Conservation (phyloP, 2,329 filamentous ascomycete species). For the Amauroascus verrucosus region DNA sequence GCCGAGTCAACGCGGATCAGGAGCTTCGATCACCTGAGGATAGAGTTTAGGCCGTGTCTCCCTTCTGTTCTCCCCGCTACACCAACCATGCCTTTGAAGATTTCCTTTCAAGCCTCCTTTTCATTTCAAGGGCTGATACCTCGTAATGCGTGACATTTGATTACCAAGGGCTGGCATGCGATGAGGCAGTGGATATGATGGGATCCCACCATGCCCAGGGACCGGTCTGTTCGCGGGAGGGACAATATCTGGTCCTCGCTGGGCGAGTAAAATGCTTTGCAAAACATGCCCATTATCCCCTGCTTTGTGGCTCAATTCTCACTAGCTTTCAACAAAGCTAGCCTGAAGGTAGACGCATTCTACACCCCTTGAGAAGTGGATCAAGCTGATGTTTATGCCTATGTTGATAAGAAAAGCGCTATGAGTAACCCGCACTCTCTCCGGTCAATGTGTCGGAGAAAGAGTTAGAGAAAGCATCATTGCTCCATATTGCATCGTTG, state of each 20-base stretch:
- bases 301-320: background rate
- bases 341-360: background rate
- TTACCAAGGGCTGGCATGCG: background rate
- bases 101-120: background rate
- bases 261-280: background rate
- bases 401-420: background rate
- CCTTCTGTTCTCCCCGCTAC: background rate
- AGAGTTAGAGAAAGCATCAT: background rate
- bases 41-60: constrained; percentile 6
- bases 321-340: background rate
- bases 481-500: background rate
- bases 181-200: background rate
- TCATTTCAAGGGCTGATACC: background rate
- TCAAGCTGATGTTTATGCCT: background rate
- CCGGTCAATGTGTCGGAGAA: background rate
- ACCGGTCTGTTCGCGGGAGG: background rate
- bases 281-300: background rate
- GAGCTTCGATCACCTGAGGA: constrained; percentile 1
- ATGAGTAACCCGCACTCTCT: background rate
- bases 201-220: background rate
- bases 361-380: background rate
- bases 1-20: constrained; percentile 4
- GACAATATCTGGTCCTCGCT: background rate
- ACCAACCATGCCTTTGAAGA: background rate
- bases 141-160: background rate